Evolutionary conservation across 176 grass and related monocot genomes (phyloP), one percentile per base, ranked within the genome.

Genomic region (Dendrocalamus sinicus): DNA sequence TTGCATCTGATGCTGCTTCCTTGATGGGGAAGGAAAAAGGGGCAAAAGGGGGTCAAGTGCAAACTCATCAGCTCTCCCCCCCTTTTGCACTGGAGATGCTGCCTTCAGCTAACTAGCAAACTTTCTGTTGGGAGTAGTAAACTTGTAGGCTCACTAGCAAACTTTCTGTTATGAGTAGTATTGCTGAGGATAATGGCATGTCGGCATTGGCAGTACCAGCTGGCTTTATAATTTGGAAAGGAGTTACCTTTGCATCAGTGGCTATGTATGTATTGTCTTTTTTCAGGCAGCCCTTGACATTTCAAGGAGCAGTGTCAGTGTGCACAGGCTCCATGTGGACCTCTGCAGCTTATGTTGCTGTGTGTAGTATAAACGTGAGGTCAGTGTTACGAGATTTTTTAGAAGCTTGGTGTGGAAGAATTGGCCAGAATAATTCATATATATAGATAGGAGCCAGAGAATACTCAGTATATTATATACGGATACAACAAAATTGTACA

Each of bases 1-100:
- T 69, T 78, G 92, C 76, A 94, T 89, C 89, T 44, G 87, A 94
- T 89, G 80, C 89, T 78, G 48, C 85, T 74, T 66, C 63, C 54
- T 68, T 69, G 41, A 16, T 73, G 44, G 73, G 88, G 59, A 81
- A 90, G 81, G 60, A 83, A 57, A 40, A 39, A 5, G 35, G 35
- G 35, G 35, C 35, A 35, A 35, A 35, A 12, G 23, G 12, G 41
- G 30, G 12, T 8, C 43, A 19, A 13, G 53, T 46, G 19, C 22
- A 41, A 5, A 24, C 10, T 11, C 6, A 78, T 68, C 46, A 70
- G 20, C 65, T 70, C 57, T 17, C 4, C 0, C 6, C 6, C 20
- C 20, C 0, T 19, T 41, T 57, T 22, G 35, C 51, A 58, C 30
- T 23, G 2, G 35, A 46, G 32, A 67, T 84, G 13, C 44, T 80